Evolutionary conservation across 2,329 filamentous ascomycete genomes (phyloP).

Genomic region (Arthrobotrys conoides): DNA sequence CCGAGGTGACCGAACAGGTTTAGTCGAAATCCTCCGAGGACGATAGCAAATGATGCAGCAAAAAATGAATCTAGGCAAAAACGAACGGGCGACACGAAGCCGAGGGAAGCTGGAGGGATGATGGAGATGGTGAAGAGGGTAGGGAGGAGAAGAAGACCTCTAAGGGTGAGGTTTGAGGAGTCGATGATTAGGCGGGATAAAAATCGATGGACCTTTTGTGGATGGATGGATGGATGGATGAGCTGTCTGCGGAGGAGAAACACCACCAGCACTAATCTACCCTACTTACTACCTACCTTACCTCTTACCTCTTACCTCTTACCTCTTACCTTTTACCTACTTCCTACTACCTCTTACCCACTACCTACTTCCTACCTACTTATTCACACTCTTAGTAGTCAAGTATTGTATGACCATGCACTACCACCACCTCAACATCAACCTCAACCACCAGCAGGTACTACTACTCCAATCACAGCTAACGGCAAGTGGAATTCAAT

Average conservation of each 20-base stretch:
- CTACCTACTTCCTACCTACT: no score
- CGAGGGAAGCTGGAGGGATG: conserved; percentile 44
- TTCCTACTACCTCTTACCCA: no score
- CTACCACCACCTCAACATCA: neutral
- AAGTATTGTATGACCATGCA: neutral
- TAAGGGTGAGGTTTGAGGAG: conserved; percentile 50
- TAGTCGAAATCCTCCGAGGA: conserved; percentile 48
- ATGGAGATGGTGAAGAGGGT: conserved; percentile 27
- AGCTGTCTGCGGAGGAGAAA: conserved; percentile 52
- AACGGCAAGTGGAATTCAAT: conserved; percentile 15
- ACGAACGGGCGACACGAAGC: conserved; percentile 43
- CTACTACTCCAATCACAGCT: neutral
- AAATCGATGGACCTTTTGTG: conserved; percentile 41
- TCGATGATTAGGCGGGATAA: conserved; percentile 56
- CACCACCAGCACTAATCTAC: neutral
- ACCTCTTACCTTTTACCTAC: no score
- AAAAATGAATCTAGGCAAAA: conserved; percentile 24
- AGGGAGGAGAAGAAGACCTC: conserved; percentile 40
- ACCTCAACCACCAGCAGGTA: conserved; percentile 17
- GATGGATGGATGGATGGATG: conserved; percentile 43
- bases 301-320: no score
- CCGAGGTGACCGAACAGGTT: conserved; percentile 20
- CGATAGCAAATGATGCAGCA: conserved; percentile 3
- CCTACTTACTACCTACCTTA: no score
- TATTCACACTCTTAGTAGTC: no score